Evolutionary conservation across 139 green algal species (phyloP).

Genomic region (Micromonas pusilla): DNA sequence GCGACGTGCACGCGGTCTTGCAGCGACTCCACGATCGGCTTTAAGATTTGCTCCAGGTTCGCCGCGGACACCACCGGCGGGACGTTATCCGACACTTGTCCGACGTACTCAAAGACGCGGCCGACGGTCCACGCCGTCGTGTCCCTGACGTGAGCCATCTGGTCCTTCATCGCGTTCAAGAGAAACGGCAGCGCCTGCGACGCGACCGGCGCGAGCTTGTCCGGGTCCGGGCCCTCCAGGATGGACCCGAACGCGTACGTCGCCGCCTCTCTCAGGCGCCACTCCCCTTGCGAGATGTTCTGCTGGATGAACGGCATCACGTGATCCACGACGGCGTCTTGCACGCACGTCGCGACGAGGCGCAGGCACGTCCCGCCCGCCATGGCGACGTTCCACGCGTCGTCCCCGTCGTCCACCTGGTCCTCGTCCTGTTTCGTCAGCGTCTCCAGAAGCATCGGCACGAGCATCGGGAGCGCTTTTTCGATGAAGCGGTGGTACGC

Average conservation of each 20-base stretch:
- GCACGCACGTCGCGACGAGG: constrained; percentile 61
- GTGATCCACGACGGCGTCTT: constrained; percentile 70
- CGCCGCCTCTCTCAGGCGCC: constrained; percentile 84
- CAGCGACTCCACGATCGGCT: constrained; percentile 55
- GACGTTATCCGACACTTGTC: constrained; percentile 39
- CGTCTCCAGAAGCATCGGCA: constrained; percentile 87
- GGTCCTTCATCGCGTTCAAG: constrained; percentile 61
- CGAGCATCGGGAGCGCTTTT: constrained; percentile 66
- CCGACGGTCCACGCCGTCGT: constrained; percentile 93
- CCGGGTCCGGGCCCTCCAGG: constrained; percentile 74
- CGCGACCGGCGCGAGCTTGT: constrained; percentile 59
- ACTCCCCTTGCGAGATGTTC: constrained; percentile 81
- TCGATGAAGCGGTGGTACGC: constrained; percentile 77
- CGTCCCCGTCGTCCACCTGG: constrained; percentile 75
- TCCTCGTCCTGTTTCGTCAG: constrained; percentile 96
- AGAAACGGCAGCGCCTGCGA: constrained; percentile 54
- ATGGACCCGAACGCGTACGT: constrained; percentile 94
- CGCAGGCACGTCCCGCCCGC: constrained; percentile 82
- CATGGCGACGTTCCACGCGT: constrained; percentile 84
- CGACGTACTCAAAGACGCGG: constrained; percentile 90
- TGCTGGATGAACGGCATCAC: constrained; percentile 77
- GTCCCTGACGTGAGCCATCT: constrained; percentile 73
- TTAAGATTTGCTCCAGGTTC: constrained; percentile 45
- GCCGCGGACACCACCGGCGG: constrained; percentile 34
- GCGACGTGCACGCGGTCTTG: constrained; percentile 77